These are phyloP conservation scores for Apostasia shenzhenica DNA, from an alignment of 106 monocot genomes.

Conservation along the genomic window DNA sequence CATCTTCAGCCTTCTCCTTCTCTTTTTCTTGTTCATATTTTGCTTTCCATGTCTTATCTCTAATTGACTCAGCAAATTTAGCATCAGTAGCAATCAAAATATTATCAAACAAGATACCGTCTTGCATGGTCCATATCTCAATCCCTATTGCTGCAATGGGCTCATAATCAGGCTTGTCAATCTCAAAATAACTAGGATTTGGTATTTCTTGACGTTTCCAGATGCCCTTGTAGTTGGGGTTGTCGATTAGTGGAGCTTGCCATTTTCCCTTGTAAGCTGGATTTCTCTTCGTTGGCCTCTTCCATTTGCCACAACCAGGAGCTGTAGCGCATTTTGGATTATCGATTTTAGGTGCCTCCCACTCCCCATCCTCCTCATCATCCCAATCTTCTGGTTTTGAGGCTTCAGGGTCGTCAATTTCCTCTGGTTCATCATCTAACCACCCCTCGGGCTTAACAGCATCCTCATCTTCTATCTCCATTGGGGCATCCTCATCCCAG, in stretches of 20 bases:
- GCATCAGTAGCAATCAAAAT: conserved; percentile 41
- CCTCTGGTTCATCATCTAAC: conserved; percentile 90
- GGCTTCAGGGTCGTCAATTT: conserved; percentile 68
- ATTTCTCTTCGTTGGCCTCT: conserved; percentile 63
- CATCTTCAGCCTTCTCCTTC: conserved; percentile 75
- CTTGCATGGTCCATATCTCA: conserved; percentile 80
- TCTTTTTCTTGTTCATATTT: conserved; percentile 77
- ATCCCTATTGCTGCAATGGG: conserved; percentile 66
- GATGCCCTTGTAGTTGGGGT: conserved; percentile 59
- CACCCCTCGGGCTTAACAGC: conserved; percentile 84
- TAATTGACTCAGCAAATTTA: conserved; percentile 42
- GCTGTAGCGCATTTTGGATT: conserved; percentile 70
- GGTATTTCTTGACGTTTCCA: conserved; percentile 87
- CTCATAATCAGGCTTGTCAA: conserved; percentile 71
- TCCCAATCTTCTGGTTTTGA: conserved; percentile 68
- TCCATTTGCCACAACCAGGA: conserved; percentile 91
- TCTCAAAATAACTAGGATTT: conserved; percentile 67
- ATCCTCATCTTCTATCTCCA: conserved; percentile 70
- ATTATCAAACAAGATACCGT: conserved; percentile 62
- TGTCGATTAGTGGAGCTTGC: conserved; percentile 75
- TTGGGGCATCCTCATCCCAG: conserved; percentile 90
- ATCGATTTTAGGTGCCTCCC: conserved; percentile 72
- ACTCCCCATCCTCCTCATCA: conserved; percentile 63
- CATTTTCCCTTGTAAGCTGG: conserved; percentile 92
- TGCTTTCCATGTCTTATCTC: conserved; percentile 58